These are phyloP conservation scores for Picea glauca DNA, from an alignment of 75 land plant genomes.

Conservation along the genomic window DNA sequence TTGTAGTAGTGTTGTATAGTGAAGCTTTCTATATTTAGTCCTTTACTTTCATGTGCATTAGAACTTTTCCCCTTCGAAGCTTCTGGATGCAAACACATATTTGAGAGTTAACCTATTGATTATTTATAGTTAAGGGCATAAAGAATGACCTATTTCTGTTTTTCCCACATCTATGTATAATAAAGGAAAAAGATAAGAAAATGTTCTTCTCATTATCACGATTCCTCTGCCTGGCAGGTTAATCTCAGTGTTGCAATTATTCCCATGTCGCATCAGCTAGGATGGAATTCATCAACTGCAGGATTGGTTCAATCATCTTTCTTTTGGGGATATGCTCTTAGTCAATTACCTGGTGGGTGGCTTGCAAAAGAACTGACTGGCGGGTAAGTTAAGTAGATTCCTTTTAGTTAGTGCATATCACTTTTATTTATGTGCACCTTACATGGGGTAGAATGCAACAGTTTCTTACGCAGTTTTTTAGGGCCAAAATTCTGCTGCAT, in stretches of 20 bases:
- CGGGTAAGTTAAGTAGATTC: slow-evolving; percentile 43
- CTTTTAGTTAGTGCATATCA: neutral
- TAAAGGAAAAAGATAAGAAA: neutral
- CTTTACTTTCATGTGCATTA: too few relatives aligned
- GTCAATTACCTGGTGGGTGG: slow-evolving; percentile 99
- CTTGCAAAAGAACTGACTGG: slow-evolving; percentile 87
- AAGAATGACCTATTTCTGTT: neutral
- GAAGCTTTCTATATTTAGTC: too few relatives aligned
- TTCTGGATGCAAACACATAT: neutral
- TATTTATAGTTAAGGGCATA: neutral
- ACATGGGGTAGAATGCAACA: neutral
- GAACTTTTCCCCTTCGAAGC: neutral
- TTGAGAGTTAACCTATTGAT: neutral
- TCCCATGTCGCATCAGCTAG: slow-evolving; percentile 95
- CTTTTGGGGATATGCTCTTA: slow-evolving; percentile 99
- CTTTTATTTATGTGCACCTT: neutral
- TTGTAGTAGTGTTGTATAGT: neutral
- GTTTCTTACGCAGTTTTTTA: neutral
- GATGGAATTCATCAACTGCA: slow-evolving; percentile 89
- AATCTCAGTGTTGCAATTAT: slow-evolving; percentile 98
- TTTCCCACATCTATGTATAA: neutral
- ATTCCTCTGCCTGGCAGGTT: slow-evolving; percentile 40
- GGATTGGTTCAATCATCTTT: slow-evolving; percentile 98
- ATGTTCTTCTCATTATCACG: slow-evolving; percentile 1
- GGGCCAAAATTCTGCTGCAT: neutral